A percentile compares a stretch with the other conserved stretches of the same genome.
These are phyloP conservation scores for Truncatella angustata DNA, from an alignment of 2,329 filamentous ascomycete genomes.

Conservation along the genomic window DNA sequence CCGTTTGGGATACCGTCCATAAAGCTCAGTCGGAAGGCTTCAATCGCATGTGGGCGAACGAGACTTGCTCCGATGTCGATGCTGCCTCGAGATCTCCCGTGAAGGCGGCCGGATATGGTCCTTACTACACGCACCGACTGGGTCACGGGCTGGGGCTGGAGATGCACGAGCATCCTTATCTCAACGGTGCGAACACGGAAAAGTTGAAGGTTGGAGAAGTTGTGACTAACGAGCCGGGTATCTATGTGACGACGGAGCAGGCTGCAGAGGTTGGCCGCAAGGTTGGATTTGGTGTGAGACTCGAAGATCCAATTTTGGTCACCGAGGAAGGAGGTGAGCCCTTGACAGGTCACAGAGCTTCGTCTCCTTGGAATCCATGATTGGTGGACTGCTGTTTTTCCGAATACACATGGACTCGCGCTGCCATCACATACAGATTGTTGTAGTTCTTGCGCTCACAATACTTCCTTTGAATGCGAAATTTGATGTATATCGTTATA, in stretches of 20 bases:
- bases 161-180: conserved; percentile 28
- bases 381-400: background rate
- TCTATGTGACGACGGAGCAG: conserved; percentile 29
- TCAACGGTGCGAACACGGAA: conserved; percentile 28
- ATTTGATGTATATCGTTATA: too few species aligned
- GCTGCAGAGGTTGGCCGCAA: conserved; percentile 20
- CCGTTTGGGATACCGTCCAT: conserved; percentile 23
- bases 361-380: conserved; percentile 26
- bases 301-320: conserved; percentile 28
- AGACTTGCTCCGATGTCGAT: conserved; percentile 26
- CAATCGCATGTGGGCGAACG: conserved; percentile 22
- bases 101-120: conserved; percentile 20
- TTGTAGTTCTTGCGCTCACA: too few species aligned
- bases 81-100: conserved; percentile 24
- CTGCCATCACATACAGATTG: too few species aligned
- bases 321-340: conserved; percentile 24
- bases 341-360: conserved; percentile 24
- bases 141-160: conserved; percentile 28
- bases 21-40: conserved; percentile 24
- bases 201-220: conserved; percentile 23
- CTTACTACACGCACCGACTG: conserved; percentile 27
- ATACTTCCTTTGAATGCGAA: too few species aligned
- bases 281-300: conserved; percentile 24
- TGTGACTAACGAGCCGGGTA: conserved; percentile 28
- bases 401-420: too few species aligned